phyloP scores from a whole-genome alignment of 2,329 filamentous ascomycete species.

The Phaeosphaeriaceae sp. region DNA sequence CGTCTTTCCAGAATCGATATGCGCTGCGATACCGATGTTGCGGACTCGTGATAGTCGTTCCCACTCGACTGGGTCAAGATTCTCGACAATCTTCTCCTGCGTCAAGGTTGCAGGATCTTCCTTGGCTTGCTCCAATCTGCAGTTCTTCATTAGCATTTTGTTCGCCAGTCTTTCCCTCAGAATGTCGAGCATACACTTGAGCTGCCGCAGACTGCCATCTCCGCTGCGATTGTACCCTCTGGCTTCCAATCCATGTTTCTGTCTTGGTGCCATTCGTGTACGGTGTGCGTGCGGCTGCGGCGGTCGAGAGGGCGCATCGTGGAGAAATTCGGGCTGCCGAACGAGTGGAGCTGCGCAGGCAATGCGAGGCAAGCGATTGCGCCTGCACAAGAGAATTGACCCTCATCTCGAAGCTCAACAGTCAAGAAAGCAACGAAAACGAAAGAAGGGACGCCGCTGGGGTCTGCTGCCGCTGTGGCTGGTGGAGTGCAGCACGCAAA shows the following conservation, averaged over 20 bases:
- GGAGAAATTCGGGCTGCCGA: slow-evolving; percentile 30
- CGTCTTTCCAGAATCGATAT: slow-evolving; percentile 98
- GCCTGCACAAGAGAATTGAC: slow-evolving; percentile 42
- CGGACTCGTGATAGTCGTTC: slow-evolving; percentile 80
- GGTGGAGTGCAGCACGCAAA: slow-evolving; percentile 24
- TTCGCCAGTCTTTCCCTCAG: slow-evolving; percentile 2
- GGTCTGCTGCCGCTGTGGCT: slow-evolving; percentile 29
- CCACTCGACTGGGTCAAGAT: slow-evolving; percentile 80
- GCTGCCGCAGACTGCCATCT: slow-evolving; percentile 48
- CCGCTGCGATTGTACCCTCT: slow-evolving; percentile 31
- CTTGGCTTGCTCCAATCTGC: slow-evolving; percentile 60
- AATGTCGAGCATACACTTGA: slow-evolving; percentile 44
- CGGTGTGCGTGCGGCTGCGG: slow-evolving; percentile 34
- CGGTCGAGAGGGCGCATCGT: slow-evolving; percentile 44
- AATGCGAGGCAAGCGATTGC: slow-evolving; percentile 39
- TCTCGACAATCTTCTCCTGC: slow-evolving; percentile 74
- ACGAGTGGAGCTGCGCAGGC: slow-evolving; percentile 37
- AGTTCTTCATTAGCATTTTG: slow-evolving; percentile 27
- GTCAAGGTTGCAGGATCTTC: slow-evolving; percentile 64
- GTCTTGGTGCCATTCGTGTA: slow-evolving; percentile 39
- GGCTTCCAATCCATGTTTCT: slow-evolving; percentile 35
- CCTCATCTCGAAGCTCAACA: slow-evolving; percentile 37
- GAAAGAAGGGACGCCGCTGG: slow-evolving; percentile 35
- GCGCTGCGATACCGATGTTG: slow-evolving; percentile 98
- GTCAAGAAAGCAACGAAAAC: slow-evolving; percentile 16